Conservation (phyloP, 2,329 filamentous ascomycete species). For the Microdochium paspali region DNA sequence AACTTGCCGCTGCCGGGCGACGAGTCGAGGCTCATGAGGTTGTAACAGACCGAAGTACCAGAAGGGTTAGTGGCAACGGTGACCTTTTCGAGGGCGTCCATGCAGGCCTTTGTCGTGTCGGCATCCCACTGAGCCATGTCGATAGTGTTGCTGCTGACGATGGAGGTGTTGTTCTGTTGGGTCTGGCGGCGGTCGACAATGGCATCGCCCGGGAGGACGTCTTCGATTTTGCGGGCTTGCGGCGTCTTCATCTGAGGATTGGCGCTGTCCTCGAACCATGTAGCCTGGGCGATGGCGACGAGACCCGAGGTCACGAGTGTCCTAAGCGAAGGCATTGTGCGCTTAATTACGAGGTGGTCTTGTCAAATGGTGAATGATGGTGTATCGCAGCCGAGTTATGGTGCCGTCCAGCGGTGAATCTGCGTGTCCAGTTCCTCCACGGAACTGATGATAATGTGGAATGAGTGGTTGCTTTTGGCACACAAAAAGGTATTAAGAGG, state of each 20-base stretch:
- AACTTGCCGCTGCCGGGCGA: conserved; percentile 51
- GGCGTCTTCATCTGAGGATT: conserved; percentile 10
- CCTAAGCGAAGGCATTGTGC: neutral
- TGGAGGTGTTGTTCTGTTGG: conserved; percentile 26
- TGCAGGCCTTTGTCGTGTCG: conserved; percentile 50
- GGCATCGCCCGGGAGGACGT: conserved; percentile 14
- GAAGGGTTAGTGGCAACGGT: conserved; percentile 59
- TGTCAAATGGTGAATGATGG: neutral
- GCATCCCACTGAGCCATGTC: conserved; percentile 48
- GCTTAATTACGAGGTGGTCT: neutral
- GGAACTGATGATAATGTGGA: neutral
- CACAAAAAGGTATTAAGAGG: neutral
- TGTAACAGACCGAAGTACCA: conserved; percentile 75
- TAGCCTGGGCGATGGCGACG: neutral
- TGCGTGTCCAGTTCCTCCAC: neutral
- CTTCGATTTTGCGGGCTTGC: conserved; percentile 11
- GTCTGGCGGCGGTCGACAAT: conserved; percentile 3
- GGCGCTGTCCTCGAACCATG: neutral
- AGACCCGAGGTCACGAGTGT: neutral
- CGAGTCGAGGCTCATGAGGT: conserved; percentile 62
- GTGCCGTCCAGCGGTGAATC: neutral
- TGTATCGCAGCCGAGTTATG: neutral
- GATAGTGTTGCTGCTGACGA: conserved; percentile 29
- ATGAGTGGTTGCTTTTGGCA: neutral
- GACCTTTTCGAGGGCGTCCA: conserved; percentile 42